These are phyloP conservation scores for Tephrocybe rancida DNA, from an alignment of 768 basidiomycete species.

Conservation along the genomic window DNA sequence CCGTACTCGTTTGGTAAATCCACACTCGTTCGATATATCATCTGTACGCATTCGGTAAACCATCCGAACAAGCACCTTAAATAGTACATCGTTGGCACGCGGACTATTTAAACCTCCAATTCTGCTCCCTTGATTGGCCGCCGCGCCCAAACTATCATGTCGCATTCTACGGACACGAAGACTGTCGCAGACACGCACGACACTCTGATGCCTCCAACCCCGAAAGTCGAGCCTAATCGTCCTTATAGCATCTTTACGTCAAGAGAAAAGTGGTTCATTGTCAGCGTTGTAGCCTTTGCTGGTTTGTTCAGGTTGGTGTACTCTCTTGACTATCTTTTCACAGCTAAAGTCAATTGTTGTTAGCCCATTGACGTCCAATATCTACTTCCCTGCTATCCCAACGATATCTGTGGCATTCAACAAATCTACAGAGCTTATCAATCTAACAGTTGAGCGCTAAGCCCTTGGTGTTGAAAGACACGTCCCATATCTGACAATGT, in stretches of 20 bases:
- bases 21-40: too few species aligned
- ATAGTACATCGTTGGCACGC: too few species aligned
- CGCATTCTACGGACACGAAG: not conserved
- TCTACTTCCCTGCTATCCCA: conserved; percentile 83
- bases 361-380: conserved; percentile 73
- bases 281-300: conserved; percentile 56
- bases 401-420: conserved; percentile 62
- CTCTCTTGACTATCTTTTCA: not conserved
- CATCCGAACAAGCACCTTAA: too few species aligned
- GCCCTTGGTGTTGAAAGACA: not conserved
- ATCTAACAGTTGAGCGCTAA: conserved; percentile 59
- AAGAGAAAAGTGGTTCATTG: conserved; percentile 71
- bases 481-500: not conserved
- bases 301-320: conserved; percentile 62
- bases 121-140: too few species aligned
- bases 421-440: conserved; percentile 71
- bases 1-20: too few species aligned
- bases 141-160: too few species aligned
- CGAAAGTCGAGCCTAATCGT: not conserved
- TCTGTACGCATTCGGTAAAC: too few species aligned
- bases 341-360: not conserved
- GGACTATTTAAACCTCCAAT: too few species aligned
- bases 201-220: not conserved
- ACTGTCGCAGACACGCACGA: not conserved
- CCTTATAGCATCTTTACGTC: conserved; percentile 51